phyloP scores from a whole-genome alignment of 129 eudicot genomes.

The Artemisia annua region DNA sequence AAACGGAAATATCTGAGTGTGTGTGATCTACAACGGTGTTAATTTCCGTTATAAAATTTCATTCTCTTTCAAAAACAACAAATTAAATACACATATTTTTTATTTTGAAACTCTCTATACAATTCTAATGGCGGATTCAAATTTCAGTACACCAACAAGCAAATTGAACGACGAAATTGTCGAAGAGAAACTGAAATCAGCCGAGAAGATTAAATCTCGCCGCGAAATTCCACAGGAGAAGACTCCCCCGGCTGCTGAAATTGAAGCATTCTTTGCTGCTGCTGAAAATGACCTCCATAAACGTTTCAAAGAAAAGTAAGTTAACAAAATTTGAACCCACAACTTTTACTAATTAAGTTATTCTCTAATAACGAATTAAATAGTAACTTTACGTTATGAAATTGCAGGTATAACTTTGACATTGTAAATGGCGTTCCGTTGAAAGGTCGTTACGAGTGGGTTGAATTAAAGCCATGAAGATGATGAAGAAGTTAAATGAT shows the following conservation, averaged over 20 bases:
- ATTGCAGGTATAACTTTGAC: constrained; percentile 77
- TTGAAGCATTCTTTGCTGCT: constrained; percentile 75
- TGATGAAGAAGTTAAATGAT: constrained; percentile 23
- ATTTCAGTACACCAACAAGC: constrained; percentile 45
- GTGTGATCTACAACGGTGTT: constrained; percentile 36
- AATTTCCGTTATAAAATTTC: constrained; percentile 25
- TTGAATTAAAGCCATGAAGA: constrained; percentile 51
- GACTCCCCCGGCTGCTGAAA: constrained; percentile 68
- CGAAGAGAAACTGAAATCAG: constrained; percentile 40
- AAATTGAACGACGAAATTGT: constrained; percentile 39
- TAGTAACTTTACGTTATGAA: neutral
- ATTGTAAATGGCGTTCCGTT: constrained; percentile 61
- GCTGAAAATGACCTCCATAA: constrained; percentile 63
- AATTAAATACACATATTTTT: neutral
- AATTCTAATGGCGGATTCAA: constrained; percentile 20
- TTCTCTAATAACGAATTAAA: too few species aligned
- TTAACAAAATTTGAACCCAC: neutral
- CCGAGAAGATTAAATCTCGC: constrained; percentile 34
- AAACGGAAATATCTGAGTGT: constrained; percentile 8
- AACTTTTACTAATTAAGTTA: too few species aligned
- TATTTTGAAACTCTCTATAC: neutral
- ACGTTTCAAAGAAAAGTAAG: constrained; percentile 64
- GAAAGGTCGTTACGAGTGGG: constrained; percentile 89
- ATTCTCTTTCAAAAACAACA: too few species aligned
- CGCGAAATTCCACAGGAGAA: constrained; percentile 41